Evolutionary conservation across 2,329 filamentous ascomycete genomes (phyloP), one percentile per base, ranked within the genome.

Genomic region (Apiospora pterosperma): DNA sequence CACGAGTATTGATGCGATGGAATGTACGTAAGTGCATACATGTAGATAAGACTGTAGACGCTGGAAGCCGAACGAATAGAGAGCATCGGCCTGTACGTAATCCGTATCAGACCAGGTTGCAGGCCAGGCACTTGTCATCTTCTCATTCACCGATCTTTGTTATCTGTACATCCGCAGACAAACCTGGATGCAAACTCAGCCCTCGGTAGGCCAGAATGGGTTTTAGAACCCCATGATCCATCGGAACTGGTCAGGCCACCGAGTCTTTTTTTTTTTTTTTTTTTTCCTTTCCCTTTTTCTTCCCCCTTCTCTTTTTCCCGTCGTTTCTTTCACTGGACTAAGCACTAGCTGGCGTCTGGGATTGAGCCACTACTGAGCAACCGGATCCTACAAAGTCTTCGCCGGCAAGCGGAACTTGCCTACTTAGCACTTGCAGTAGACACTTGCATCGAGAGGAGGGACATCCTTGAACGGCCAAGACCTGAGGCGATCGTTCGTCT

Each of bases 401-500:
- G 48, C 28, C 48, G 16, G 48, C 48, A 25, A 55, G 48, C 48
- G 48, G 48, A 55, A 25, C 48, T 55, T 31, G 44, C 44, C n/a
- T n/a, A 52, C 44, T 25, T 39, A 16, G 38, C 38, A 41, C 38
- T 6, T 34, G 28, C 34, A 52, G 21, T 14, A 55, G 44, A 55
- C 25, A 16, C 11, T 55, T 55, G 44, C 44, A 55, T 31, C 16
- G 44, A 31, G 25, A 16, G 25, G 44, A 55, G 44, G 44, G 44
- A 55, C 44, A 31, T 34, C 48, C 48, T 55, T 55, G 48, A 34
- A 55, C 48, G 48, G 48, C 48, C 48, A 55, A 55, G 48, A 55
- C 48, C 48, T n/a, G 28, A n/a, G 48, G 48, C 48, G 16, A 34
- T n/a, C 48, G 7, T 52, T 55, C 12, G 48, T 55, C 48, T 55